Percentiles rank a stretch among this genome's conserved stretches.
Conservation (phyloP, 345 rosid genomes). For the Anastatica hierochuntica region DNA sequence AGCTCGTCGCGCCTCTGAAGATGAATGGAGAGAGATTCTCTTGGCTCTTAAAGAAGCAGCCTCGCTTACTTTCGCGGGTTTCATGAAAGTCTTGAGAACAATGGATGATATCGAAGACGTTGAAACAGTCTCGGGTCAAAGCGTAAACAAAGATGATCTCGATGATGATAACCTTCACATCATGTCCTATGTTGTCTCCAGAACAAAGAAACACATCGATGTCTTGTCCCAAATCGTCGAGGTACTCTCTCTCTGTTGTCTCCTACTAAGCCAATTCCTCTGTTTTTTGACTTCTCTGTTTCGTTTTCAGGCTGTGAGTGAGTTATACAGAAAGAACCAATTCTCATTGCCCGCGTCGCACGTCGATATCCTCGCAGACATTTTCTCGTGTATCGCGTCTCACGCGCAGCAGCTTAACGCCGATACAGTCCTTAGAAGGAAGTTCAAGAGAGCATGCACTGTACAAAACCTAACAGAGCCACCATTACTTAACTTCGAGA, state of each 20-base stretch:
- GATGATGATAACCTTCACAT: slow-evolving; percentile 72
- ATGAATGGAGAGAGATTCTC: slow-evolving; percentile 65
- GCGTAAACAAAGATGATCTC: slow-evolving; percentile 39
- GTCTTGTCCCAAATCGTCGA: slow-evolving; percentile 62
- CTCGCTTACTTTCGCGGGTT: slow-evolving; percentile 52
- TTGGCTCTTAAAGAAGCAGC: slow-evolving; percentile 66
- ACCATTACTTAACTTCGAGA: slow-evolving; percentile 74
- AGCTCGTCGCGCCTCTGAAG: slow-evolving; percentile 47
- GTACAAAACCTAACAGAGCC: slow-evolving; percentile 72
- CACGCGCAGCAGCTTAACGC: slow-evolving; percentile 62
- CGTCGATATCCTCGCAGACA: slow-evolving; percentile 38
- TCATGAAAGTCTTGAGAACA: slow-evolving; percentile 62
- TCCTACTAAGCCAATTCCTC: not conserved
- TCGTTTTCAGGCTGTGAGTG: slow-evolving; percentile 49
- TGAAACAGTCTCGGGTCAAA: slow-evolving; percentile 53
- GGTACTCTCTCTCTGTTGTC: slow-evolving; percentile 32
- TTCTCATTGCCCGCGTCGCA: slow-evolving; percentile 42
- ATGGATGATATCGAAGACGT: slow-evolving; percentile 59
- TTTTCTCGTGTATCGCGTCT: slow-evolving; percentile 52
- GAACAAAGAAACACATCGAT: slow-evolving; percentile 77
- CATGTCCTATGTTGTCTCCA: slow-evolving; percentile 64
- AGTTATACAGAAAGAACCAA: slow-evolving; percentile 39
- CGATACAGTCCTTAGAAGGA: slow-evolving; percentile 40
- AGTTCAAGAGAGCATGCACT: slow-evolving; percentile 59
- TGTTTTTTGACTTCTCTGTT: slow-evolving; percentile 10